Percentiles rank a stretch among this genome's conserved stretches.
Conservation (phyloP, 2,329 filamentous ascomycete genomes). For the Pyrenophora tritici-repentis region DNA sequence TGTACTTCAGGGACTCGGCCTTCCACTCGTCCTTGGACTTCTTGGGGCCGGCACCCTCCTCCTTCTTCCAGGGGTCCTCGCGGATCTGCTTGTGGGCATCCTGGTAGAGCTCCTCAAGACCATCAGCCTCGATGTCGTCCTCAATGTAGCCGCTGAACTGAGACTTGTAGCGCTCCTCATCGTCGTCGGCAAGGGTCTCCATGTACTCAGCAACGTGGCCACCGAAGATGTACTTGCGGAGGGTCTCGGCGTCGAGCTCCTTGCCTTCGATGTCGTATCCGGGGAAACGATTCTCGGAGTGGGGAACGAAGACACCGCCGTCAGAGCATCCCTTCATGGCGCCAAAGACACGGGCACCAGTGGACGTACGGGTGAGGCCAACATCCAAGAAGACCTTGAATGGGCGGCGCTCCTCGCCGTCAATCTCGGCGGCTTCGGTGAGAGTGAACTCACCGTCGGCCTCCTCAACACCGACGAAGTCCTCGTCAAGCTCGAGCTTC, state of each 20-base stretch:
- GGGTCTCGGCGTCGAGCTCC: conserved; percentile 95
- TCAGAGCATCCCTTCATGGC: conserved; percentile 99
- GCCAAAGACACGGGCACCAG: conserved; percentile 97
- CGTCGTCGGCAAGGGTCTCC: conserved; percentile 98
- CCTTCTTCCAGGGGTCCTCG: conserved; percentile 97
- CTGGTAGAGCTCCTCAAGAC: conserved; percentile 92
- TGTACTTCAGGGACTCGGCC: conserved; percentile 91
- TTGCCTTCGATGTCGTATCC: conserved; percentile 96
- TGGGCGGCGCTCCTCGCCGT: conserved; percentile 86
- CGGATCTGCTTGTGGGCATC: conserved; percentile 97
- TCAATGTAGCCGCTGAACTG: conserved; percentile 99
- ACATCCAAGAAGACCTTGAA: conserved; percentile 99
- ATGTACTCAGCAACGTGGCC: conserved; percentile 99
- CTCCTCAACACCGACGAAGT: conserved; percentile 96
- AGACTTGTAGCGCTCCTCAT: conserved; percentile 98
- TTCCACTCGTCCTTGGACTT: conserved; percentile 99
- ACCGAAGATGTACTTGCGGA: conserved; percentile 99
- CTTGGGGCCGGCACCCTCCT: conserved; percentile 73
- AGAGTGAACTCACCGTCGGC: conserved; percentile 93
- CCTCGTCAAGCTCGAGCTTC: conserved; percentile 94
- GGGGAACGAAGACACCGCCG: conserved; percentile 93
- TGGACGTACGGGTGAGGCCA: conserved; percentile 95
- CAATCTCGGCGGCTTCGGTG: conserved; percentile 92
- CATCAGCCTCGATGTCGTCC: conserved; percentile 93
- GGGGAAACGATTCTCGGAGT: conserved; percentile 99